Conservation (phyloP, 768 basidiomycete genomes). For the Trametes meyenii region DNA sequence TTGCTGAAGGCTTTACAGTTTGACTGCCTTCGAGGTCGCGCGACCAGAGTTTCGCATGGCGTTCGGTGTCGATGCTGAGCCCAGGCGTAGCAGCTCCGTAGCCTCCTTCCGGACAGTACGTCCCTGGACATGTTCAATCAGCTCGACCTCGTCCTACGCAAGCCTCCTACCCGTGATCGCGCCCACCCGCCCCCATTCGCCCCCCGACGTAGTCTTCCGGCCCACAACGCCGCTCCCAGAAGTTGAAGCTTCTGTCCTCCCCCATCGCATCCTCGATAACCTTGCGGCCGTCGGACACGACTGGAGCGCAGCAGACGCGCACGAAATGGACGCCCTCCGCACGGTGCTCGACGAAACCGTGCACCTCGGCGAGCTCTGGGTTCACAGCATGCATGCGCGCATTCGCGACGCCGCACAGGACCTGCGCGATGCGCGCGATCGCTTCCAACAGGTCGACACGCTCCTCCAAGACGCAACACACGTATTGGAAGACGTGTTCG, state of each 20-base stretch:
- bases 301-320: slow-evolving; percentile 25
- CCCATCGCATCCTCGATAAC: slow-evolving; percentile 54
- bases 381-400: slow-evolving; percentile 55
- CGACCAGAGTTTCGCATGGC: slow-evolving; percentile 66
- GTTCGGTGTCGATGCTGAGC: slow-evolving; percentile 56
- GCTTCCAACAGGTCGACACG: slow-evolving; percentile 46
- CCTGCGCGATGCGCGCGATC: slow-evolving; percentile 49
- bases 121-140: slow-evolving; percentile 48
- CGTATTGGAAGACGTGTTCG: slow-evolving; percentile 49
- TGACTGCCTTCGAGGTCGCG: slow-evolving; percentile 70
- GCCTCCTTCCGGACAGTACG: slow-evolving; percentile 53
- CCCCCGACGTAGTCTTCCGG: slow-evolving; percentile 8
- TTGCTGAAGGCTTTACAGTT: slow-evolving; percentile 35
- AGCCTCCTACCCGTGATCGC: slow-evolving; percentile 6
- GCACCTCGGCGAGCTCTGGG: slow-evolving; percentile 47
- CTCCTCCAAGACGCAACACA: slow-evolving; percentile 48
- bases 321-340: slow-evolving; percentile 47
- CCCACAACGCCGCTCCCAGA: slow-evolving; percentile 37
- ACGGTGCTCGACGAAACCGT: slow-evolving; percentile 51
- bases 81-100: slow-evolving; percentile 52
- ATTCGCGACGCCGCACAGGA: slow-evolving; percentile 55
- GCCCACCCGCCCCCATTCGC: not conserved
- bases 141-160: slow-evolving; percentile 22
- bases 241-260: slow-evolving; percentile 39
- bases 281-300: slow-evolving; percentile 54